Base-by-base conservation (phyloP, 1,139 yeast species). In the Pichia sp. region DNA sequence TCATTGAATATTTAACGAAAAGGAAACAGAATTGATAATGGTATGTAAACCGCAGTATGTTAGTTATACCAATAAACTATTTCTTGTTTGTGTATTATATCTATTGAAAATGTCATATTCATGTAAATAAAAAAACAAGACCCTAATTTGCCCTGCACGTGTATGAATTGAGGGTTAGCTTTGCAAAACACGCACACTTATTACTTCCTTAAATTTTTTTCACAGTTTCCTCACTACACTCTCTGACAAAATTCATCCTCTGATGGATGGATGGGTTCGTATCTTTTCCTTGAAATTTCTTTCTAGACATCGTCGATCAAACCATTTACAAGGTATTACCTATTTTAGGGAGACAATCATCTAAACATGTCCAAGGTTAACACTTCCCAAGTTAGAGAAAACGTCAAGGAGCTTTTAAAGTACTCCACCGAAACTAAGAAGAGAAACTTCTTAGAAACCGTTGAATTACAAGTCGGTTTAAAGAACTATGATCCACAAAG, bases 401-500 rank as follows among this genome's bases (percentile, higher is more conserved):
- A 89, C 82, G 97, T 94, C 74, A 80, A 86, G 72, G 83, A 87
- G 76, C 80, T 94, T 71, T 79, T 94, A 74, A 85, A 84, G 72
- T 84, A 74, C 81, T 89, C 98, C 70, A 79, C 65, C 70, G 94
- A 88, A 74, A 86, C 95, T 82, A 92, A 92, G 88, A 92, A 92
- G 96, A 89, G 99, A 85, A 92, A 94, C 95, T 94, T 94, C 81
- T 85, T 92, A 79, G 98, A 94, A 84, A 92, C 99, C 76, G 90
- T 94, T 70, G 99, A 94, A 80, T 85, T 94, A 73, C 98, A 94
- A 81, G 96, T 94, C 70, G 98, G 98, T 75, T 84, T 94, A 70
- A 94, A 94, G 92, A 92, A 92, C 95, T 94, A 94, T 80, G 99
- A 94, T 77, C 97, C 99, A 73, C 98, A 94, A 82, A 90, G 99